A percentile compares a stretch with the other conserved stretches of the same genome.
Evolutionary conservation across 2,329 filamentous ascomycete genomes (phyloP).

Genomic region (Cladophialophora bantiana): DNA sequence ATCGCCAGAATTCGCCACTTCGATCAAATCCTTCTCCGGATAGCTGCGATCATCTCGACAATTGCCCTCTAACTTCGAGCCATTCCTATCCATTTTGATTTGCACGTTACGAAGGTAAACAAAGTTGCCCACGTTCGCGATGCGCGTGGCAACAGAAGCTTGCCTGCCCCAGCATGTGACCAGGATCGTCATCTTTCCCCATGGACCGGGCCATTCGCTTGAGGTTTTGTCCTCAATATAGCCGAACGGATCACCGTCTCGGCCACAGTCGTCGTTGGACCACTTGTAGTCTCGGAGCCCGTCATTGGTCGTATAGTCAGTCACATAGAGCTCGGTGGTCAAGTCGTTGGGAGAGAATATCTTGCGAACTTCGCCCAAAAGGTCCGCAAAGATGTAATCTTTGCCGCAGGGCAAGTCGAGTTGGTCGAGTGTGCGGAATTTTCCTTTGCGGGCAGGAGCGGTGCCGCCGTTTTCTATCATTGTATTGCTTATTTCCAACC

Average conservation of each 20-base stretch:
- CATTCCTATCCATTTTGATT: conserved; percentile 64
- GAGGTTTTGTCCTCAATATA: conserved; percentile 54
- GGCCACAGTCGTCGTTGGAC: conserved; percentile 44
- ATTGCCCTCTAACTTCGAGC: conserved; percentile 71
- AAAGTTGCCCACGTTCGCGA: conserved; percentile 66
- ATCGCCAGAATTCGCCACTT: conserved; percentile 53
- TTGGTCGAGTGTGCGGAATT: conserved; percentile 71
- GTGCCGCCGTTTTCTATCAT: conserved; percentile 29
- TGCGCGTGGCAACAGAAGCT: conserved; percentile 62
- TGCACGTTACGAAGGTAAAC: conserved; percentile 74
- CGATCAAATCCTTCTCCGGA: conserved; percentile 65
- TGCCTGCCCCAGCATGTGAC: conserved; percentile 76
- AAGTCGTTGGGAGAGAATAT: conserved; percentile 54
- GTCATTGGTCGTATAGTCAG: conserved; percentile 80
- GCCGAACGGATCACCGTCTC: conserved; percentile 63
- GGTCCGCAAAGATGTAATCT: conserved; percentile 65
- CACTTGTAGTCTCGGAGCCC: conserved; percentile 64
- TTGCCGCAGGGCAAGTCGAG: conserved; percentile 50
- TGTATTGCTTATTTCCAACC: conserved; percentile 25
- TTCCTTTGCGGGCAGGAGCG: conserved; percentile 45
- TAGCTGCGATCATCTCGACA: conserved; percentile 67
- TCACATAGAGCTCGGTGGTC: conserved; percentile 72
- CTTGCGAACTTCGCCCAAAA: conserved; percentile 75
- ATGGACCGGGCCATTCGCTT: conserved; percentile 73
- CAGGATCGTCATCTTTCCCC: conserved; percentile 73